Evolutionary conservation across 2,329 filamentous ascomycete species (phyloP).

Genomic region (Nigrograna mackinnonii): DNA sequence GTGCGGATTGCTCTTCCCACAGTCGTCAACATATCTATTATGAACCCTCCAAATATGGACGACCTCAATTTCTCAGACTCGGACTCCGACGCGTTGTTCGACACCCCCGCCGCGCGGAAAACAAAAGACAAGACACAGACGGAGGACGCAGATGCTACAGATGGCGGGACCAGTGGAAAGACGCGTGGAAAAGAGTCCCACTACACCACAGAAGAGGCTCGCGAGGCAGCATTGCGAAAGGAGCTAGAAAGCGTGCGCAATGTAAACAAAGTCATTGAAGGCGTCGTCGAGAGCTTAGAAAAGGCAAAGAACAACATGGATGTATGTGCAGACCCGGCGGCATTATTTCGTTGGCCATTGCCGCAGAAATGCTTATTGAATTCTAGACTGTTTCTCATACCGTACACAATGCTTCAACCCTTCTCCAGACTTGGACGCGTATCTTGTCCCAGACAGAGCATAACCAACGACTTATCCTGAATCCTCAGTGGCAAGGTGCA

Average conservation of each 20-base stretch:
- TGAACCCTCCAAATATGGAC: conserved; percentile 52
- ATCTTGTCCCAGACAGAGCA: conserved; percentile 98
- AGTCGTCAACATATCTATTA: conserved; percentile 14
- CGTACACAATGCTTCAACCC: conserved; percentile 81
- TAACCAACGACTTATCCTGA: conserved; percentile 88
- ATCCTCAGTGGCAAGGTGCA: conserved; percentile 87
- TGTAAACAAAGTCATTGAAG: conserved; percentile 87
- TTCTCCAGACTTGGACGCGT: conserved; percentile 93
- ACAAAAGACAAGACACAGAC: conserved; percentile 40
- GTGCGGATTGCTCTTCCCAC: background rate
- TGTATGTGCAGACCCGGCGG: conserved; percentile 48
- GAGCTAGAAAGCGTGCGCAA: conserved; percentile 83
- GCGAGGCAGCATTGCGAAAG: conserved; percentile 73
- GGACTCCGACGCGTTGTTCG: conserved; percentile 61
- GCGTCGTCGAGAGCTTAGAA: conserved; percentile 71
- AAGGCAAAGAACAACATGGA: conserved; percentile 78
- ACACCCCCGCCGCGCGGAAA: conserved; percentile 52
- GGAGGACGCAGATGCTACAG: conserved; percentile 36
- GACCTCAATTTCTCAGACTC: conserved; percentile 58
- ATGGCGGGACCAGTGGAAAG: conserved; percentile 42
- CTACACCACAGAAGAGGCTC: conserved; percentile 67
- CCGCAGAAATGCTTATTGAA: conserved; percentile 9
- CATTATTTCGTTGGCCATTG: conserved; percentile 1
- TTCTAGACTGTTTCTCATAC: conserved; percentile 79
- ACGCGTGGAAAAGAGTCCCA: conserved; percentile 52